Base-by-base conservation (phyloP, 2,329 filamentous ascomycete genomes). In the Hymenoscyphus salicellus region DNA sequence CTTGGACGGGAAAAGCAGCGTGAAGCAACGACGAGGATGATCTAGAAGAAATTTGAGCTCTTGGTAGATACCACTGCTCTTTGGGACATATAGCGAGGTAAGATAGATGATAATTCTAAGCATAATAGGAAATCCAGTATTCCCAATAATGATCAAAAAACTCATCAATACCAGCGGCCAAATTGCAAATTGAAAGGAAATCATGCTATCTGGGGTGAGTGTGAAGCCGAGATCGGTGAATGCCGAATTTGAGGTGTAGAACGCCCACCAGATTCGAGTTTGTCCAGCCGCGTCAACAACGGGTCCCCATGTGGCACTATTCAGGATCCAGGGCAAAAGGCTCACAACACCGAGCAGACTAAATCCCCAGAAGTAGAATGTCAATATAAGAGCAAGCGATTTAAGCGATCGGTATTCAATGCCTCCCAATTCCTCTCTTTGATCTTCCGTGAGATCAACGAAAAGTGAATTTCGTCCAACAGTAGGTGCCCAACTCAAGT, bases 191-290 rank as follows among this genome's bases (percentile, higher is more conserved):
- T 92, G 88, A 76, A 98, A 98, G 0, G 92, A 94, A 52, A 87
- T 84, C 93, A 99, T 97, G 70, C 93, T 97, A 78, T 98, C 91
- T 0, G 93, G 90, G 0, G 93, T 98, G 69, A 99, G 80, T 1
- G 93, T 94, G 72, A 93, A 94, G 11, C 95, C 95, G n/a, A 98
- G 79, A 79, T 99, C 94, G 78, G 94, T 97, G 78, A 99, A 97
- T 63, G 93, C 85, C 49, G 93, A 95, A 58, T 87, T 92, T 16
- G 93, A 80, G 0, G 92, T 97, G 79, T 94, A 99, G 70, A 99
- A 87, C 0, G 86, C 93, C 90, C 95, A 99, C 95, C 95, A 99
- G 0, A 86, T 84, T 49, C 86, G 86, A 63, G 83, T 88, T 70
- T 91, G 79, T 8, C 86, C 87, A 60, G 80, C 82, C 0, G 75